Evolutionary conservation across 2,329 filamentous ascomycete genomes (phyloP).

Genomic region (Aspergillus ibericus): DNA sequence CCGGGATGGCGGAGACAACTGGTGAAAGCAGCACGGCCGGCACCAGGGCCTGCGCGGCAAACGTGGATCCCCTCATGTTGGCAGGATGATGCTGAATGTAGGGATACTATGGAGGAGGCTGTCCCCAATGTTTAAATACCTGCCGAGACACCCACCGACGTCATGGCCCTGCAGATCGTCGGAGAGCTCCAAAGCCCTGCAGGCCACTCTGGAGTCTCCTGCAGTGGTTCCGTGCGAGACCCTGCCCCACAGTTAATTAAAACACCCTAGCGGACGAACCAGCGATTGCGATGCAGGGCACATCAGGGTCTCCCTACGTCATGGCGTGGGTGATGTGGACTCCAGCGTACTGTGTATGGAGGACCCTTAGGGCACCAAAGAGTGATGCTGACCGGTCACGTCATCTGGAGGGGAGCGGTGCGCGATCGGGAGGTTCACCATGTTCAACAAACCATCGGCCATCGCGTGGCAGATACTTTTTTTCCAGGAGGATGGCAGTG

Average conservation of each 20-base stretch:
- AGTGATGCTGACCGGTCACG: no score
- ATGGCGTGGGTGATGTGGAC: no score
- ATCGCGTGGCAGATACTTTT: no score
- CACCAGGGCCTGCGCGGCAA: background rate
- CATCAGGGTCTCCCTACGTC: background rate
- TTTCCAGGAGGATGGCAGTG: no score
- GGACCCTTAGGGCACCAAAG: no score
- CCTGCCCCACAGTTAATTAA: background rate
- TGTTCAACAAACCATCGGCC: no score
- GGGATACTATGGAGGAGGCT: background rate
- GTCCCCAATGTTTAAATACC: background rate
- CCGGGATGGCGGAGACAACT: conserved; percentile 1
- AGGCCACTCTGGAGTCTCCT: background rate
- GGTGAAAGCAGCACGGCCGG: background rate
- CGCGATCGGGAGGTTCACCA: no score
- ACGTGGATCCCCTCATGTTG: background rate
- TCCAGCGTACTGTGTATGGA: no score
- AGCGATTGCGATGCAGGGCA: background rate
- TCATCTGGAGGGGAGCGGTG: no score
- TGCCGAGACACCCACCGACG: background rate
- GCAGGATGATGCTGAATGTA: background rate
- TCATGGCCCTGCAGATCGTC: background rate
- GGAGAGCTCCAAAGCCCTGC: background rate
- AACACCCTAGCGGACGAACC: background rate
- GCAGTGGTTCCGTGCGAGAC: background rate